A percentile compares a stretch with the other conserved stretches of the same genome.
Conservation (phyloP, 78 protist species). For the Chrysochromulina tobinii region DNA sequence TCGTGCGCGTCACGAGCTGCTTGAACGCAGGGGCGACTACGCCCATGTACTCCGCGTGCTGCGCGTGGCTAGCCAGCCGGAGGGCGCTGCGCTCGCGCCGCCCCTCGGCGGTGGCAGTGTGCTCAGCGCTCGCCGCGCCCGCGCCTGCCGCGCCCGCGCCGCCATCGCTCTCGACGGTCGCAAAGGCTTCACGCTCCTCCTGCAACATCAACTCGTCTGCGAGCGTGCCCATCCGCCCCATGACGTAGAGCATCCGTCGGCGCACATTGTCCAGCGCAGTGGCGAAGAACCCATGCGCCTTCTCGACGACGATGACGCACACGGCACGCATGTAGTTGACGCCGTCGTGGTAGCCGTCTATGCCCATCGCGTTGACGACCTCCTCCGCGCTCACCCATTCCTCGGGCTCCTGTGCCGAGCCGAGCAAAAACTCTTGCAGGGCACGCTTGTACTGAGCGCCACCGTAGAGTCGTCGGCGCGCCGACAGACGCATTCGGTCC, state of each 20-base stretch:
- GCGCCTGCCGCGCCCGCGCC: not conserved
- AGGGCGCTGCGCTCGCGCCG: too few relatives aligned
- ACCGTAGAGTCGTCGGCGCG: not conserved
- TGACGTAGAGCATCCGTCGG: not conserved
- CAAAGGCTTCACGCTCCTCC: not conserved
- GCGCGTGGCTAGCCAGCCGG: not conserved
- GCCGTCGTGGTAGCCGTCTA: conserved; percentile 5
- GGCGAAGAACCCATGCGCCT: not conserved
- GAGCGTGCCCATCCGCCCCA: not conserved
- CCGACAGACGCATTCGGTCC: not conserved
- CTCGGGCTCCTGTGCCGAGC: not conserved
- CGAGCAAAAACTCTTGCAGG: not conserved
- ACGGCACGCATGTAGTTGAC: conserved; percentile 16
- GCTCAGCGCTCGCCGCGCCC: not conserved
- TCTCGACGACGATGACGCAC: not conserved
- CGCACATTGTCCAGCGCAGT: not conserved
- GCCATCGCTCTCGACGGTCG: not conserved
- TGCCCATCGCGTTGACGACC: conserved; percentile 10
- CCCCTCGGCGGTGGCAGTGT: not conserved
- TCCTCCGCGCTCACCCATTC: not conserved
- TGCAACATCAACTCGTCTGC: not conserved
- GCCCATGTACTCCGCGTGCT: not conserved
- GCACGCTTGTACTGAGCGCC: conserved; percentile 11
- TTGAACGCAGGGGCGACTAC: too few relatives aligned
- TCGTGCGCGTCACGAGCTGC: not conserved